Evolutionary conservation across 148 eudicot genomes (phyloP).

Genomic region (Silene latifolia): DNA sequence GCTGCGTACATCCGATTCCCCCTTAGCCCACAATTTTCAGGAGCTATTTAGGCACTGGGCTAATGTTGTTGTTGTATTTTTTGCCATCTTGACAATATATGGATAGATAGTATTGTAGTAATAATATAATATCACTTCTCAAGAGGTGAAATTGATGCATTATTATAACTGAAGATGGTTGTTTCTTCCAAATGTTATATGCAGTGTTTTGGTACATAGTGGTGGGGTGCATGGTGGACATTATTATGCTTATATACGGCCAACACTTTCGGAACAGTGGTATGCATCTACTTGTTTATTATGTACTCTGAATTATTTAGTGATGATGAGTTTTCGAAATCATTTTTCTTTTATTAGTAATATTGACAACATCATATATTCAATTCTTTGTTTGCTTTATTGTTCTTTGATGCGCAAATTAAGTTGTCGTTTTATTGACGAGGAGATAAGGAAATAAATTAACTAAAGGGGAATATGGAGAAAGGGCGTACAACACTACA

Average conservation of each 20-base stretch:
- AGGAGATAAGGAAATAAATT: neutral
- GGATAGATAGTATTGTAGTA: neutral
- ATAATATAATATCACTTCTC: neutral
- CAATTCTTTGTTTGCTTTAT: no score
- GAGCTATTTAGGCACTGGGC: no score
- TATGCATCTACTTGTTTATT: slow-evolving; percentile 28
- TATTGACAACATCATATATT: no score
- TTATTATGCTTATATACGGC: slow-evolving; percentile 87
- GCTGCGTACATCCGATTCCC: no score
- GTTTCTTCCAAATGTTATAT: no score
- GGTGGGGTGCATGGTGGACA: slow-evolving; percentile 99
- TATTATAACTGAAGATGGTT: slow-evolving; percentile 11
- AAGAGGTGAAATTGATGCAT: neutral
- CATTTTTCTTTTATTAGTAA: no score
- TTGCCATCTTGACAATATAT: neutral
- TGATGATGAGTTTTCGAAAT: neutral
- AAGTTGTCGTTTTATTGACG: neutral
- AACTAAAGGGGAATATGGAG: neutral
- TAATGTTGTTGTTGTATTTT: neutral
- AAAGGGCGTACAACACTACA: no score
- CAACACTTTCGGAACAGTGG: slow-evolving; percentile 90
- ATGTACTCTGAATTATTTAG: neutral
- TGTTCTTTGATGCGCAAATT: neutral
- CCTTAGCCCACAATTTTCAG: no score
- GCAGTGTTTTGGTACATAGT: slow-evolving; percentile 93